Conservation (phyloP, 441 rosid species). For the Sinapis alba region DNA sequence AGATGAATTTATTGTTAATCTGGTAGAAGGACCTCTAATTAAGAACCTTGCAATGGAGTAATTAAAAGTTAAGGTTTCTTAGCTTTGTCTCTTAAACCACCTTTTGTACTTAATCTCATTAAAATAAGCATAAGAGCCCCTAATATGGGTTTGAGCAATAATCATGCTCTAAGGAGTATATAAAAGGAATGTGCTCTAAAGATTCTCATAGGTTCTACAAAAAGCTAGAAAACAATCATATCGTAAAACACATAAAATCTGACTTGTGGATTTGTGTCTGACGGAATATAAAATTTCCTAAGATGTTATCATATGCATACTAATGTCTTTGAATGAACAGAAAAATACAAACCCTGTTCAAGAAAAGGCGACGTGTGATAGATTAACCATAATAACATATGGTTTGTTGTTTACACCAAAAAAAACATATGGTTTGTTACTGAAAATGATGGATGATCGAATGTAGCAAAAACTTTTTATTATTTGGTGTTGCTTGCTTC, state of each 20-base stretch:
- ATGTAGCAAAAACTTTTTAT: constrained; percentile 10
- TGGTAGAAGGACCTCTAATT: no score
- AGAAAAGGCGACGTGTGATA: constrained; percentile 5
- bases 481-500: constrained; percentile 22
- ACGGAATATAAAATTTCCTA: background rate
- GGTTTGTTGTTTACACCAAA: constrained; percentile 37
- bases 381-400: constrained; percentile 14
- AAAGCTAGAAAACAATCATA: constrained; percentile 7
- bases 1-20: no score
- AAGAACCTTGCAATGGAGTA: no score
- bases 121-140: no score
- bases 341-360: background rate
- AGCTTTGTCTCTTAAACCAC: no score
- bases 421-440: constrained; percentile 25
- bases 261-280: constrained; percentile 3
- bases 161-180: background rate
- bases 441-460: constrained; percentile 38
- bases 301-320: constrained; percentile 15
- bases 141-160: no score
- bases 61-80: no score
- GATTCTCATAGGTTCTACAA: constrained; percentile 6
- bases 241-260: constrained; percentile 2
- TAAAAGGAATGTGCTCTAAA: background rate
- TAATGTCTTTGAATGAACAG: constrained; percentile 22
- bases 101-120: no score